Evolutionary conservation across 2,329 filamentous ascomycete species (phyloP), one percentile per base, ranked within the genome.

Genomic region (Ophiostoma novo-ulmi): DNA sequence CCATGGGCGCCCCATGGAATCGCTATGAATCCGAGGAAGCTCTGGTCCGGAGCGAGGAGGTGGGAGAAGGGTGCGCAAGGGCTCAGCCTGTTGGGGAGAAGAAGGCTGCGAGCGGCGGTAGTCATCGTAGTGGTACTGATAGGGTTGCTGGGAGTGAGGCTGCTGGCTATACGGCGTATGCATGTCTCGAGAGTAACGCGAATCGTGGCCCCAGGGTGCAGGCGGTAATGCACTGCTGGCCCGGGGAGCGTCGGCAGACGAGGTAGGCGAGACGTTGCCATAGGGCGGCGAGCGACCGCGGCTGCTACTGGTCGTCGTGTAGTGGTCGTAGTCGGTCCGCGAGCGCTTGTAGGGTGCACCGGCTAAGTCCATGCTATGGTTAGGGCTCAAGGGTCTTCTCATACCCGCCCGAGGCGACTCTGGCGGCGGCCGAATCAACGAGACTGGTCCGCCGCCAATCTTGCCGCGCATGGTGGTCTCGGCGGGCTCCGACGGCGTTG

Each of bases 401-500:
- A 68, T 55, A 26, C 66, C 66, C 1, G 65, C 65, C 3, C 41
- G 41, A 8, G 78, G 77, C 10, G 79, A 74, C 14, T 84, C 84
- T 44, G 74, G 74, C 17, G 78, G 74, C 13, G 72, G 73, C 17
- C 69, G 75, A 5, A 75, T 71, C 44, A 80, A 76, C 38, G 78
- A 74, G 39, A 77, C 76, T 11, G 74, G 78, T 10, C 75, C 74
- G 22, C 48, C n/a, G n/a, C 48, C 48, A 38, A 80, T 71, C 58
- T 81, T 81, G 63, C 81, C 81, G 64, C 81, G 79, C 13, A 79
- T 69, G 22, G 82, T 80, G 41, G 41, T 20, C 31, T 31, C 31
- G 52, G 86, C 84, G 41, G 82, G 79, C 74, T 87, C 84, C 74
- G 82, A 80, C 3, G 84, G 80, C 3, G 85, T 82, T 26, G 85